Evolutionary conservation across 331 rosid genomes (phyloP).

Genomic region (Arachis monticola): DNA sequence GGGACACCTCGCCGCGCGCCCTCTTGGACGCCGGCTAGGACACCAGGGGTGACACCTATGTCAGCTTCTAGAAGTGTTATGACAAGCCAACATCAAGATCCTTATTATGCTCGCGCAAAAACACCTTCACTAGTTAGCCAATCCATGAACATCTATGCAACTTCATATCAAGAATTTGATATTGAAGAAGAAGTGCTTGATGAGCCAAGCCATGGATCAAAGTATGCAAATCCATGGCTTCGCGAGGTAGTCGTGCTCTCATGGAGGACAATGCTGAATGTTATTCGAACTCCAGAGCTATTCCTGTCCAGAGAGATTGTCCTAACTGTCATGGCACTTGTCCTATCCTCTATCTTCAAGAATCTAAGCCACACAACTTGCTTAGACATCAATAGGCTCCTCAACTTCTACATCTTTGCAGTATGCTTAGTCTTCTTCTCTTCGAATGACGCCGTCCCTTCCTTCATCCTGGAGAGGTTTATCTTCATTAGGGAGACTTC

Average conservation of each 20-base stretch:
- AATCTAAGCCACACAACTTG: constrained; percentile 49
- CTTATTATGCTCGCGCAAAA: constrained; percentile 33
- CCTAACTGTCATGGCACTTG: constrained; percentile 74
- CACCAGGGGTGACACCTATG: constrained; percentile 60
- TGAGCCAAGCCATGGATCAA: constrained; percentile 54
- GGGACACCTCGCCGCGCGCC: constrained; percentile 77
- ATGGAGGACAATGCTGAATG: constrained; percentile 70
- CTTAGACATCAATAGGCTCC: constrained; percentile 74
- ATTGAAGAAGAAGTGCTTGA: constrained; percentile 69
- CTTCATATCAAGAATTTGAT: constrained; percentile 56
- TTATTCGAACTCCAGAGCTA: constrained; percentile 85
- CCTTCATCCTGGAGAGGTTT: constrained; percentile 85
- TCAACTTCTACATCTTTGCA: constrained; percentile 88
- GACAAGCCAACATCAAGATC: constrained; percentile 55
- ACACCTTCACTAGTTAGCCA: constrained; percentile 46
- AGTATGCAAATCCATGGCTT: constrained; percentile 87
- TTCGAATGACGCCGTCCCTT: constrained; percentile 94
- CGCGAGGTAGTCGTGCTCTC: constrained; percentile 83
- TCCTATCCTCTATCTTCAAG: constrained; percentile 70
- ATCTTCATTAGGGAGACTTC: constrained; percentile 89
- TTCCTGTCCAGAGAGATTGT: constrained; percentile 88
- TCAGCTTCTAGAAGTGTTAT: constrained; percentile 52
- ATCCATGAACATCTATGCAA: constrained; percentile 46
- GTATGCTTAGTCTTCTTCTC: constrained; percentile 92
- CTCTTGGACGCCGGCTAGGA: constrained; percentile 89